These are phyloP conservation scores for Gnetum montanum DNA, from an alignment of 75 land plant genomes.

Conservation along the genomic window DNA sequence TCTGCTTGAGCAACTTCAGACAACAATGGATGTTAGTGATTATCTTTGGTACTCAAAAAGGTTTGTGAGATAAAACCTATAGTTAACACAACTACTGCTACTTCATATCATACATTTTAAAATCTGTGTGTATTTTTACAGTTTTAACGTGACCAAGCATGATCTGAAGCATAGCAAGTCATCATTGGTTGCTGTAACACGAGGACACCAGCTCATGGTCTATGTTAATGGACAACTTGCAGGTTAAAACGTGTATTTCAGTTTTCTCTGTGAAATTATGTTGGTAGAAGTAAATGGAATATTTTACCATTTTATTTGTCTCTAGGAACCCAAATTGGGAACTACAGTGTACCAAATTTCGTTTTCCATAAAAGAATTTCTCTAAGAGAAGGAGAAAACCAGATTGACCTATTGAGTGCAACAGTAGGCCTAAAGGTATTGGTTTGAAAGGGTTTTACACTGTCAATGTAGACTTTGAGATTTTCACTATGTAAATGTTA, in stretches of 20 bases:
- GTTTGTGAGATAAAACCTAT: too few species aligned
- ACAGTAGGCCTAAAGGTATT: conserved; percentile 53
- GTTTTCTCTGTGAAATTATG: neutral
- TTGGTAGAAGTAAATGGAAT: neutral
- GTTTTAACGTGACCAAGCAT: conserved; percentile 14
- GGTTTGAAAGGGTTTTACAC: too few species aligned
- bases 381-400: conserved; percentile 37
- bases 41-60: conserved; percentile 86
- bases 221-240: conserved; percentile 35
- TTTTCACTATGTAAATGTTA: too few species aligned
- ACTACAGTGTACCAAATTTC: neutral
- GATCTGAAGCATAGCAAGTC: conserved; percentile 1
- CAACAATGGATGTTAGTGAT: conserved; percentile 60
- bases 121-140: conserved; percentile 9
- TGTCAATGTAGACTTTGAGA: too few species aligned
- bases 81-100: neutral
- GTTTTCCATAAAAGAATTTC: conserved; percentile 15
- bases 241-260: conserved; percentile 14
- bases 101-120: neutral
- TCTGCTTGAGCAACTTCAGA: conserved; percentile 57
- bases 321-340: conserved; percentile 27
- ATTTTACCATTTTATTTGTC: neutral
- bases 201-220: conserved; percentile 35
- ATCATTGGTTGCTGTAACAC: conserved; percentile 8
- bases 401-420: conserved; percentile 42